Evolutionary conservation across 2,329 filamentous ascomycete genomes (phyloP).

Genomic region (Elsinoe perseae): DNA sequence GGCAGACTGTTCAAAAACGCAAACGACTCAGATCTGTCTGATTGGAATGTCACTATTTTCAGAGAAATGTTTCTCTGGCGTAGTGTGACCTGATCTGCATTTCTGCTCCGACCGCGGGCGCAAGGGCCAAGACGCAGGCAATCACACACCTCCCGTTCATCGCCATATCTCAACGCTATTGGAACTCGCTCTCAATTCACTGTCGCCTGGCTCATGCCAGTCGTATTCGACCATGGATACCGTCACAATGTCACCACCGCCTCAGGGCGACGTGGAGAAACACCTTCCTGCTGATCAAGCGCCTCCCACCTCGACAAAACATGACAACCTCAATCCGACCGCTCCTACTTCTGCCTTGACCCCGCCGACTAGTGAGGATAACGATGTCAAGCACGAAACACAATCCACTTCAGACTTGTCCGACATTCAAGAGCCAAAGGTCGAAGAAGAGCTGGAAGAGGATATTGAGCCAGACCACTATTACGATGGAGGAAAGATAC

Average conservation of each 20-base stretch:
- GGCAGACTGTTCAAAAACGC: background rate
- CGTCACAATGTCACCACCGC: conserved; percentile 2
- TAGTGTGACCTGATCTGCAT: conserved; percentile 1
- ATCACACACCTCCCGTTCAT: background rate
- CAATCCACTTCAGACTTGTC: conserved; percentile 42
- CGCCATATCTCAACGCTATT: background rate
- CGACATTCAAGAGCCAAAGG: conserved; percentile 38
- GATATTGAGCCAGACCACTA: conserved; percentile 81
- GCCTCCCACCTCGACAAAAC: background rate
- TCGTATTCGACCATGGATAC: conserved; percentile 1
- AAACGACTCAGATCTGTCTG: conserved; percentile 2
- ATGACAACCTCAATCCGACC: background rate
- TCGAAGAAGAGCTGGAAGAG: conserved; percentile 58
- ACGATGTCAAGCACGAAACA: conserved; percentile 37
- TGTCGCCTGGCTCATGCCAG: conserved; percentile 11
- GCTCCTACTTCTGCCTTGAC: conserved; percentile 36
- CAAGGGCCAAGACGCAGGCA: conserved; percentile 1
- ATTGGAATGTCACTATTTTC: background rate
- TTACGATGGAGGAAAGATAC: conserved; percentile 73
- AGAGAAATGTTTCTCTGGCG: conserved; percentile 5
- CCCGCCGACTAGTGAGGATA: conserved; percentile 46
- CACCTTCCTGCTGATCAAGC: background rate
- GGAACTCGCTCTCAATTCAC: background rate
- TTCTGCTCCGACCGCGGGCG: conserved; percentile 3
- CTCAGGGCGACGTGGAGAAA: conserved; percentile 1